Evolutionary conservation across 495 filamentous ascomycete genomes (phyloP).

Genomic region (Penicillium longicatenatum): DNA sequence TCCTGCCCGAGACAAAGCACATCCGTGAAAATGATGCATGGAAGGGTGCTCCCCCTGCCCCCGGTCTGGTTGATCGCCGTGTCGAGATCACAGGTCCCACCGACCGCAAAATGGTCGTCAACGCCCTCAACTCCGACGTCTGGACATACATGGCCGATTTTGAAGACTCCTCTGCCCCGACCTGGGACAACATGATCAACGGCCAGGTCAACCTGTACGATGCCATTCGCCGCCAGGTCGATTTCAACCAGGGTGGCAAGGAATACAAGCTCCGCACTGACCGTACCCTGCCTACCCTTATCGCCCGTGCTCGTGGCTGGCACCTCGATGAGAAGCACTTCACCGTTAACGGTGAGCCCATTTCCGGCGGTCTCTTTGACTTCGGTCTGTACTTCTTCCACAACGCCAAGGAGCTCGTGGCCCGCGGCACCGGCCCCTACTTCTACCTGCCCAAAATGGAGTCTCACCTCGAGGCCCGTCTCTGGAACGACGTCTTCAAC

Average conservation of each 20-base stretch:
- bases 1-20: constrained; percentile 93
- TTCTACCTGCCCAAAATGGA: constrained; percentile 99
- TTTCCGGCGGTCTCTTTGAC: constrained; percentile 92
- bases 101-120: constrained; percentile 99
- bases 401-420: constrained; percentile 88
- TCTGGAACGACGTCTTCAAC: constrained; percentile 99
- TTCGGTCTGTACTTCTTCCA: constrained; percentile 99
- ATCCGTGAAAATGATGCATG: constrained; percentile 94
- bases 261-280: constrained; percentile 97
- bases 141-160: constrained; percentile 99
- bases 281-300: constrained; percentile 74
- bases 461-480: constrained; percentile 91
- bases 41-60: constrained; percentile 92
- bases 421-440: constrained; percentile 86
- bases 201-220: constrained; percentile 99
- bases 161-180: constrained; percentile 96
- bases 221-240: constrained; percentile 89
- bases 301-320: constrained; percentile 88
- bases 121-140: constrained; percentile 94
- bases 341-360: constrained; percentile 92
- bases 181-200: constrained; percentile 99
- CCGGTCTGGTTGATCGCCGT: constrained; percentile 88
- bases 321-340: constrained; percentile 98
- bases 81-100: constrained; percentile 99
- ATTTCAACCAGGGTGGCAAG: constrained; percentile 94